Percentiles rank a stretch among this genome's conserved stretches.
These are phyloP conservation scores for Sporothrix brasiliensis DNA, from an alignment of 2,329 filamentous ascomycete species.

Conservation along the genomic window DNA sequence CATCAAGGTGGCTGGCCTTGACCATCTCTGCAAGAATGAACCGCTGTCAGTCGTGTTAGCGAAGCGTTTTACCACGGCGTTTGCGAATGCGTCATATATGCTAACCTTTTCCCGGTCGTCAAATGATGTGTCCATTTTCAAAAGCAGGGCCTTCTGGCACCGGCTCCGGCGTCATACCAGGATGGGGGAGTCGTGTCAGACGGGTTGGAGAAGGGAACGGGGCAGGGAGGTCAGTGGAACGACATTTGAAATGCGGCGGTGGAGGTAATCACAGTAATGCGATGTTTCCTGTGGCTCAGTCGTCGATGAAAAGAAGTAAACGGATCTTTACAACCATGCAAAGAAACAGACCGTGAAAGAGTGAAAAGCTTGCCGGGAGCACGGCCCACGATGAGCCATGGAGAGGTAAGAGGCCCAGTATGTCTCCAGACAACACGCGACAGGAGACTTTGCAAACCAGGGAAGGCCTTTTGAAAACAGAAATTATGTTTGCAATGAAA, in stretches of 20 bases:
- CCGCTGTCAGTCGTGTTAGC: constrained; percentile 48
- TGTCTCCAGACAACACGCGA: not conserved
- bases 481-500: not conserved
- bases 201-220: constrained; percentile 33
- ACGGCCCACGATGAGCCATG: not conserved
- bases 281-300: not conserved
- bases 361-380: not conserved
- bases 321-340: not conserved
- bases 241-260: constrained; percentile 42
- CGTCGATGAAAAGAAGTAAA: not conserved
- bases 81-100: not conserved
- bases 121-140: constrained; percentile 51
- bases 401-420: not conserved
- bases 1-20: constrained; percentile 57
- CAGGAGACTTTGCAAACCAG: not conserved
- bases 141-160: constrained; percentile 31
- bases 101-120: constrained; percentile 57
- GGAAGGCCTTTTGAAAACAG: not conserved
- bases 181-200: constrained; percentile 38
- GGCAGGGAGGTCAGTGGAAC: constrained; percentile 40
- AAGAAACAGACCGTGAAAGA: not conserved
- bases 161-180: constrained; percentile 34
- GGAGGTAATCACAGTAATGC: not conserved
- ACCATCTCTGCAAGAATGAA: constrained; percentile 62
- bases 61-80: too few relatives aligned